A percentile compares a stretch with the other conserved stretches of the same genome.
Evolutionary conservation across 2,329 filamentous ascomycete species (phyloP).

Genomic region (Emydomyces testavorans): DNA sequence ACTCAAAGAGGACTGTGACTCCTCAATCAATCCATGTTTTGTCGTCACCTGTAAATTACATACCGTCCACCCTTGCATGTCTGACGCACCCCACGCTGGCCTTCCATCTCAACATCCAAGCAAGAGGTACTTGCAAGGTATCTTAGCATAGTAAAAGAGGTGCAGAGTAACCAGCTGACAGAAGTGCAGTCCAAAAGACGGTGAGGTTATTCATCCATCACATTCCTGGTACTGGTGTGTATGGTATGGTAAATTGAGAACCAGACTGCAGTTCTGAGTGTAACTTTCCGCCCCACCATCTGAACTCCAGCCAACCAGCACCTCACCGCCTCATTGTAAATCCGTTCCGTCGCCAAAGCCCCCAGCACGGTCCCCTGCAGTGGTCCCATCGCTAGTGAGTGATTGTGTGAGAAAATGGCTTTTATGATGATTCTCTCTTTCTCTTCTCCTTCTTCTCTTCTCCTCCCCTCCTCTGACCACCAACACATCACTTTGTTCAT

Average conservation of each 20-base stretch:
- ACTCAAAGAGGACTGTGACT: too few species aligned
- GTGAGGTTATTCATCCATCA: slow-evolving; percentile 11
- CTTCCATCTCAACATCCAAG: background rate
- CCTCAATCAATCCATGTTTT: too few species aligned
- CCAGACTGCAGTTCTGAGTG: slow-evolving; percentile 4
- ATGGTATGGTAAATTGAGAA: slow-evolving; percentile 1
- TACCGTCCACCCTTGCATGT: slow-evolving; percentile 1
- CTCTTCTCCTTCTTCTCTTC: slow-evolving; percentile 12
- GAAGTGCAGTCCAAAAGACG: slow-evolving; percentile 11
- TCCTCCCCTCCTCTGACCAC: slow-evolving; percentile 18
- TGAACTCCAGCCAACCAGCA: slow-evolving; percentile 1
- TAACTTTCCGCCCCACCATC: background rate
- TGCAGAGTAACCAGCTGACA: background rate
- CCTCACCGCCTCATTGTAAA: background rate
- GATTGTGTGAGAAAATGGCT: too few species aligned
- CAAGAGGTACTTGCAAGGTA: background rate
- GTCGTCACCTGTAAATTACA: slow-evolving; percentile 6
- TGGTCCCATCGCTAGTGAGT: background rate
- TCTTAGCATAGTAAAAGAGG: background rate
- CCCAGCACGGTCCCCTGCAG: background rate
- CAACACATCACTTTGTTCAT: background rate
- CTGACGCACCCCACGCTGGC: slow-evolving; percentile 10
- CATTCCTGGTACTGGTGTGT: background rate
- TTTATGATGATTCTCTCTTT: slow-evolving; percentile 9
- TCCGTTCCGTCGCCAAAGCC: background rate